Evolutionary conservation across 2,329 filamentous ascomycete species (phyloP).

Genomic region (Cryphonectria radicalis): DNA sequence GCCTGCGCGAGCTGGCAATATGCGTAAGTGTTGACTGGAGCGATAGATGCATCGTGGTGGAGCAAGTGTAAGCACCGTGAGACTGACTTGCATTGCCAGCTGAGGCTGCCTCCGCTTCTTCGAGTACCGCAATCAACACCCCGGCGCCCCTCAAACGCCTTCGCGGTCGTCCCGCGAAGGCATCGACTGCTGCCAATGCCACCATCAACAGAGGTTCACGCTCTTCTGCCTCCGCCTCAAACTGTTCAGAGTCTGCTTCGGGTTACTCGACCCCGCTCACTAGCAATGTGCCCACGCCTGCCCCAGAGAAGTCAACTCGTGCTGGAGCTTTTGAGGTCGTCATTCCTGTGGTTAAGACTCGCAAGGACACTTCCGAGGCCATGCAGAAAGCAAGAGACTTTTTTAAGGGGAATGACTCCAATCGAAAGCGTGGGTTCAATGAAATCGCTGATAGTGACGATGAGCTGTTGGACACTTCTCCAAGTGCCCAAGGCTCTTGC

Average conservation of each 20-base stretch:
- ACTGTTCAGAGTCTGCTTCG: conserved; percentile 36
- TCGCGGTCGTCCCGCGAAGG: conserved; percentile 38
- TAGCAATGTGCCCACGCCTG: conserved; percentile 47
- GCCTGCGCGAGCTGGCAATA: conserved; percentile 8
- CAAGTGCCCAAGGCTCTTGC: conserved; percentile 57
- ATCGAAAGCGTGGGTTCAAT: conserved; percentile 50
- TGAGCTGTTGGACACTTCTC: conserved; percentile 43
- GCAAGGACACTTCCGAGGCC: conserved; percentile 45
- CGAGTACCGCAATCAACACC: neutral
- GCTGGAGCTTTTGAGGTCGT: conserved; percentile 42
- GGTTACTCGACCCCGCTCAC: conserved; percentile 50
- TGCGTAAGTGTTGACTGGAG: conserved; percentile 7
- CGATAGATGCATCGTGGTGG: neutral
- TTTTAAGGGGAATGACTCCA: conserved; percentile 33
- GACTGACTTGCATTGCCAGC: conserved; percentile 18
- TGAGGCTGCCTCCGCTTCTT: conserved; percentile 12
- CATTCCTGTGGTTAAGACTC: conserved; percentile 33
- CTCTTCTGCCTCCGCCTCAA: conserved; percentile 43
- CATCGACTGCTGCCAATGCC: conserved; percentile 21
- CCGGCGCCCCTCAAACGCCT: conserved; percentile 32
- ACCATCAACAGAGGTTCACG: conserved; percentile 37
- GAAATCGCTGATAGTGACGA: conserved; percentile 50
- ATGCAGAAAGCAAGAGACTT: conserved; percentile 42
- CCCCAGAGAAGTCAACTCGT: conserved; percentile 33
- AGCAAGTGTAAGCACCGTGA: neutral